Evolutionary conservation across 148 eudicot genomes (phyloP).

Genomic region (Vaccinium myrtillus): DNA sequence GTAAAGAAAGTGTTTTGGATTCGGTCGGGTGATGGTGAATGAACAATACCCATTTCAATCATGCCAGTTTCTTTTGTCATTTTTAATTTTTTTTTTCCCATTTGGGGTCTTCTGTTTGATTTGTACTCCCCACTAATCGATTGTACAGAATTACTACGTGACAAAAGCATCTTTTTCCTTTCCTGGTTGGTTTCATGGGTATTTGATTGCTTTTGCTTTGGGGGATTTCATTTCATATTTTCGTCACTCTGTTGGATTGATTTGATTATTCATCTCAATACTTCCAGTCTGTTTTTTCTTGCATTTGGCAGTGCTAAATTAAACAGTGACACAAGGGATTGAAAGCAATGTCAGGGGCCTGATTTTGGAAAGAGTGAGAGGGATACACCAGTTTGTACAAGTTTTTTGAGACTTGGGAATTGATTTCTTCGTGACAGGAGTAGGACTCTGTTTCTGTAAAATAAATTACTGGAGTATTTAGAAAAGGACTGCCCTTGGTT

Average conservation of each 20-base stretch:
- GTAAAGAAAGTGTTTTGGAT: not conserved
- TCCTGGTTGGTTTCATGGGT: not conserved
- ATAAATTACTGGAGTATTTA: not conserved
- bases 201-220: conserved; percentile 9
- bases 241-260: conserved; percentile 2
- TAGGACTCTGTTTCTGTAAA: no score
- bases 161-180: conserved; percentile 13
- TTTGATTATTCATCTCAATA: conserved; percentile 13
- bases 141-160: conserved; percentile 16
- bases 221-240: not conserved
- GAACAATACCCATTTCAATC: not conserved
- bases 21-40: not conserved
- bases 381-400: not conserved
- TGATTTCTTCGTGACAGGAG: not conserved
- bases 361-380: conserved; percentile 8
- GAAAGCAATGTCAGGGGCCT: not conserved
- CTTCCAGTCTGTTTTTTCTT: not conserved
- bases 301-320: conserved; percentile 8
- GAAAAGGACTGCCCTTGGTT: not conserved
- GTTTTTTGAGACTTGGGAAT: not conserved
- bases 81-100: not conserved
- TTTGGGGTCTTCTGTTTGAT: not conserved
- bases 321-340: not conserved
- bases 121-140: conserved; percentile 11
- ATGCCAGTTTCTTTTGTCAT: not conserved